Evolutionary conservation across 306 rosid species (phyloP), one percentile per base, ranked within the genome.

Genomic region (Gleditsia sinensis): DNA sequence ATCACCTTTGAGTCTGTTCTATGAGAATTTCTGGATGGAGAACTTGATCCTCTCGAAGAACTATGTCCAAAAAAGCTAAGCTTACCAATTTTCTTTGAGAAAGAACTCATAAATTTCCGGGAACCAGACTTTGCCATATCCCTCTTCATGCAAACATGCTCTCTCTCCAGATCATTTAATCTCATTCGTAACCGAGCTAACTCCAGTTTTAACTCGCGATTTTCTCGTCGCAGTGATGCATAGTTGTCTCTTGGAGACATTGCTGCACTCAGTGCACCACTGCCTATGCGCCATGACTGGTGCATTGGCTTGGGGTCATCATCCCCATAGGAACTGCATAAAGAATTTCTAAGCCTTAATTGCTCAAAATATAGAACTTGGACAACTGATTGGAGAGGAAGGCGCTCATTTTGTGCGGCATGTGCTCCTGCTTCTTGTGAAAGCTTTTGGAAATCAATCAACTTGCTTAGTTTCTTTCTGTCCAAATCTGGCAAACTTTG

Each of bases 231-330:
- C 70, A 95, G 69, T 21, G 99, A 95, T 7, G 99, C 99, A 13
- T 95, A 95, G 77, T 95, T 95, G 88, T 95, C 99, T 13, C 91
- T 85, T 5, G 99, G 99, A 72, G 99, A 95, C 99, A 94, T 94
- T 8, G 99, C 97, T 2, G 99, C 99, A 60, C 99, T 94, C 24
- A 94, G 87, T 1, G 95, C 99, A n/a, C 99, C 99, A 1, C 98
- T 92, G 76, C 94, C 86, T 78, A 95, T 83, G 74, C 98, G 82
- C 99, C 99, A 95, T 3, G 98, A 90, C 71, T 86, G 98, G 63
- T 95, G 99, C 75, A 83, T 75, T 25, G 97, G 99, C 89, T 94
- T 94, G 61, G 46, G 87, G 51, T 92, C 97, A 25, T 88, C 99
- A 0, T 88, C 99, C 0, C 86, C 96, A 24, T 71, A 79, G n/a